Conservation (phyloP, 2,329 filamentous ascomycete species). For the Celoporthe dispersa region DNA sequence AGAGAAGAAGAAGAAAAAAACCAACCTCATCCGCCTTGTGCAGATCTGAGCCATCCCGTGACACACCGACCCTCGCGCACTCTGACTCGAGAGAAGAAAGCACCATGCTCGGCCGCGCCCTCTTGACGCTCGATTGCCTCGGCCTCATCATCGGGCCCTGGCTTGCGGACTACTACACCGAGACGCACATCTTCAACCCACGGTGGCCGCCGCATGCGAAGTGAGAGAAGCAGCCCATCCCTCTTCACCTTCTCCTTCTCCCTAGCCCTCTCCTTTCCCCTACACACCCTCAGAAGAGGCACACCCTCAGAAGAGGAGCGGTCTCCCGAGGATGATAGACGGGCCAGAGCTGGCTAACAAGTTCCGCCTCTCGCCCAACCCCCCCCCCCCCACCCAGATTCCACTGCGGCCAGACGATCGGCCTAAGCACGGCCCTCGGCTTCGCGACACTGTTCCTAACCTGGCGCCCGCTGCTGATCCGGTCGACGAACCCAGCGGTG, state of each 20-base stretch:
- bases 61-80: not conserved
- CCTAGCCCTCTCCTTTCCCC: not conserved
- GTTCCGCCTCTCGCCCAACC: not conserved
- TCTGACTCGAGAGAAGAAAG: slow-evolving; percentile 5
- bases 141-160: slow-evolving; percentile 44
- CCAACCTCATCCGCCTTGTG: not conserved
- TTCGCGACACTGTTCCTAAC: slow-evolving; percentile 46
- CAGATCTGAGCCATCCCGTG: not conserved
- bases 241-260: no score
- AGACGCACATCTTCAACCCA: slow-evolving; percentile 49
- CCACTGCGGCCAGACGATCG: slow-evolving; percentile 49
- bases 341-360: not conserved
- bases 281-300: not conserved
- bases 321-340: no score
- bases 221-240: slow-evolving; percentile 35
- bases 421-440: slow-evolving; percentile 45
- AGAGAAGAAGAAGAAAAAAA: no score
- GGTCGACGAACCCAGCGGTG: slow-evolving; percentile 31
- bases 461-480: slow-evolving; percentile 38
- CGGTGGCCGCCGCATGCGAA: slow-evolving; percentile 52
- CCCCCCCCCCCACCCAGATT: slow-evolving; percentile 36
- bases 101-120: slow-evolving; percentile 43
- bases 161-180: slow-evolving; percentile 44
- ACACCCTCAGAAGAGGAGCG: not conserved
- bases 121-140: slow-evolving; percentile 47